phyloP scores from a whole-genome alignment of 169 alveolate species.

The Ichthyophthirius multifiliis region DNA sequence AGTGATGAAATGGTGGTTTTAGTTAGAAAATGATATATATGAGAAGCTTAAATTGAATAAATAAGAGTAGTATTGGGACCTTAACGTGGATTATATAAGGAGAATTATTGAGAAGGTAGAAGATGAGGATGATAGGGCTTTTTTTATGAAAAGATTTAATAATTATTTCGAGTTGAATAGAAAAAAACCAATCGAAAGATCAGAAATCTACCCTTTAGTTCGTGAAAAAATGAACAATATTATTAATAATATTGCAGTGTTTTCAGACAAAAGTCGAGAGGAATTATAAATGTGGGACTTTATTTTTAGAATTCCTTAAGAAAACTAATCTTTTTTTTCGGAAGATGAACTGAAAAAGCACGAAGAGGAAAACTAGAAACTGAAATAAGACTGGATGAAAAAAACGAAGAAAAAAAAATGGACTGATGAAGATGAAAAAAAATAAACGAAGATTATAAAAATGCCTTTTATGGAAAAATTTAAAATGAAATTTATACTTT shows the following conservation, averaged over 20 bases:
- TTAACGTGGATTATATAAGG: slow-evolving; percentile 45
- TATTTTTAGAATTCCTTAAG: slow-evolving; percentile 45
- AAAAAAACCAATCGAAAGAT: slow-evolving; percentile 44
- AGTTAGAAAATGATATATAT: slow-evolving; percentile 36
- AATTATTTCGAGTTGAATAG: slow-evolving; percentile 36
- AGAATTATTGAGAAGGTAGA: slow-evolving; percentile 30
- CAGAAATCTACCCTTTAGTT: slow-evolving; percentile 33
- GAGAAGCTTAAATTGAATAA: slow-evolving; percentile 14
- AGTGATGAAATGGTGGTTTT: slow-evolving; percentile 21
- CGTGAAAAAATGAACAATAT: slow-evolving; percentile 25
- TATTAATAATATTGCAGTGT: slow-evolving; percentile 35
- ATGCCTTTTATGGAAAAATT: slow-evolving; percentile 15
- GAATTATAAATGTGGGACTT: slow-evolving; percentile 57
- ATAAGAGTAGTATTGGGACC: slow-evolving; percentile 51
- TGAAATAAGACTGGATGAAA: slow-evolving; percentile 68
- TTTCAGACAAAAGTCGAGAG: slow-evolving; percentile 38
- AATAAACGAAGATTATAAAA: slow-evolving; percentile 44
- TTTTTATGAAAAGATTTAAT: slow-evolving; percentile 34
- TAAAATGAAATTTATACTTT: slow-evolving; percentile 3
- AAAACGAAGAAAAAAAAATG: slow-evolving; percentile 63
- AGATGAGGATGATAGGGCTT: slow-evolving; percentile 34
- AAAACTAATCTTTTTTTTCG: slow-evolving; percentile 47
- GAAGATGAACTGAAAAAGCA: neutral
- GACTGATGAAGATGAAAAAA: slow-evolving; percentile 65
- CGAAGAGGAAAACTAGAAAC: slow-evolving; percentile 31